Conservation (phyloP, 208 protist genomes). For the Trypanosoma mega region DNA sequence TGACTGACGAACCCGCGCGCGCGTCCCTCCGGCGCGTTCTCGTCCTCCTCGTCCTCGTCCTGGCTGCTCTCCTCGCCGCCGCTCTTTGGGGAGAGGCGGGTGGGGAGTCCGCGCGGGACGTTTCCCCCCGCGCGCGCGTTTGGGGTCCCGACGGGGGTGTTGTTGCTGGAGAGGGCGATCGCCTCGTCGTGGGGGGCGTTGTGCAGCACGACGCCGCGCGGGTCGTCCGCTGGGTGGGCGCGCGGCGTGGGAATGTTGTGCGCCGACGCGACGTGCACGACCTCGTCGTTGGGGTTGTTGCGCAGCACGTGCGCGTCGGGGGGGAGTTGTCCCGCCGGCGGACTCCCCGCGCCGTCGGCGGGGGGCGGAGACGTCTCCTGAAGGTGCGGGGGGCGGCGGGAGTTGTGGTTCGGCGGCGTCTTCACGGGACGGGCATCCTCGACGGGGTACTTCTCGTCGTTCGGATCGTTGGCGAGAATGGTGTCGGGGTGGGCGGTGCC, state of each 20-base stretch:
- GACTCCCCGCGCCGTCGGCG: too few relatives aligned
- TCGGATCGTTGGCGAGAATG: conserved; percentile 44
- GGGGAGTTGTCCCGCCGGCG: too few relatives aligned
- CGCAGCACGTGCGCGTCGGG: conserved; percentile 22
- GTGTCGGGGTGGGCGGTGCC: background rate
- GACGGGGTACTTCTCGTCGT: conserved; percentile 50
- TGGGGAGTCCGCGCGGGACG: conserved; percentile 22
- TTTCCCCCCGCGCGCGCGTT: background rate
- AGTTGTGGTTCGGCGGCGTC: conserved; percentile 26
- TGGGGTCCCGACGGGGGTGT: conserved; percentile 22
- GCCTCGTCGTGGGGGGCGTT: conserved; percentile 74
- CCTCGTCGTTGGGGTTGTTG: conserved; percentile 91
- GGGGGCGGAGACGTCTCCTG: background rate
- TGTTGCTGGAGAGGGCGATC: conserved; percentile 28
- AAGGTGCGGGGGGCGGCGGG: background rate
- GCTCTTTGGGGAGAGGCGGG: conserved; percentile 26
- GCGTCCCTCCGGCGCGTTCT: conserved; percentile 34
- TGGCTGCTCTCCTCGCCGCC: conserved; percentile 22
- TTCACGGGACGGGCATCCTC: conserved; percentile 33
- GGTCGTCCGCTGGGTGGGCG: background rate
- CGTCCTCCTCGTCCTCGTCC: conserved; percentile 31
- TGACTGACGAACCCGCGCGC: conserved; percentile 58
- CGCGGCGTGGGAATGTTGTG: conserved; percentile 61
- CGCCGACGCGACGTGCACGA: conserved; percentile 54
- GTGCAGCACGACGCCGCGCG: conserved; percentile 29